Conservation (phyloP, 2,329 filamentous ascomycete genomes). For the Nemania bipapillata region DNA sequence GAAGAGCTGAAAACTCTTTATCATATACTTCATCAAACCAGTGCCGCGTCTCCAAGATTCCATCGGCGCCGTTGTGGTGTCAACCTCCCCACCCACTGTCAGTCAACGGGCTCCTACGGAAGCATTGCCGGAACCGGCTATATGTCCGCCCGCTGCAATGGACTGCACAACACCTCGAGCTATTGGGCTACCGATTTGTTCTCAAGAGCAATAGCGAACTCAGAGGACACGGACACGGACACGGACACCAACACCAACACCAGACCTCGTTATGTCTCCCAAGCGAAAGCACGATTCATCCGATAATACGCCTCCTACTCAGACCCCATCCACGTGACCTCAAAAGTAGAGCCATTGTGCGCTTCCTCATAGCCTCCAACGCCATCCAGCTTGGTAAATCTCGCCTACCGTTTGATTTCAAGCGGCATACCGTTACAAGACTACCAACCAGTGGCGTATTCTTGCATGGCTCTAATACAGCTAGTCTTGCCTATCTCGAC, state of each 20-base stretch:
- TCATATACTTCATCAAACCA: not conserved
- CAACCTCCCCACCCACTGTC: constrained; percentile 10
- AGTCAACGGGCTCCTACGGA: not conserved
- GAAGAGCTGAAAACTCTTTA: constrained; percentile 1
- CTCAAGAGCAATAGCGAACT: not conserved
- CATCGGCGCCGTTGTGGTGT: constrained; percentile 1
- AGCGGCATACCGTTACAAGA: not conserved
- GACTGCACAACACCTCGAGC: constrained; percentile 8
- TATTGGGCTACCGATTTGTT: constrained; percentile 4
- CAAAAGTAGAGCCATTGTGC: not conserved
- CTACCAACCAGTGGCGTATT: not conserved
- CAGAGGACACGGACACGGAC: not conserved
- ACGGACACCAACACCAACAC: not conserved
- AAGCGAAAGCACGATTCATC: not conserved
- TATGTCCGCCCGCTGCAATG: constrained; percentile 3
- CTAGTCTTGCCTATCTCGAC: constrained; percentile 8
- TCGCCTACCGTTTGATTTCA: constrained; percentile 1
- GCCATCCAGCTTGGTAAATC: not conserved
- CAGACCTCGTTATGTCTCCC: not conserved
- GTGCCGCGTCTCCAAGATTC: not conserved
- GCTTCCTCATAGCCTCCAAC: not conserved
- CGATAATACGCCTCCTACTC: not conserved
- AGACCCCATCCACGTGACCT: not conserved
- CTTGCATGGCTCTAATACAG: not conserved
- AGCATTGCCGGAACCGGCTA: not conserved